Percentiles rank a stretch among this genome's conserved stretches.
Evolutionary conservation across 306 rosid species (phyloP).

Genomic region (Macrotyloma uniflorum): DNA sequence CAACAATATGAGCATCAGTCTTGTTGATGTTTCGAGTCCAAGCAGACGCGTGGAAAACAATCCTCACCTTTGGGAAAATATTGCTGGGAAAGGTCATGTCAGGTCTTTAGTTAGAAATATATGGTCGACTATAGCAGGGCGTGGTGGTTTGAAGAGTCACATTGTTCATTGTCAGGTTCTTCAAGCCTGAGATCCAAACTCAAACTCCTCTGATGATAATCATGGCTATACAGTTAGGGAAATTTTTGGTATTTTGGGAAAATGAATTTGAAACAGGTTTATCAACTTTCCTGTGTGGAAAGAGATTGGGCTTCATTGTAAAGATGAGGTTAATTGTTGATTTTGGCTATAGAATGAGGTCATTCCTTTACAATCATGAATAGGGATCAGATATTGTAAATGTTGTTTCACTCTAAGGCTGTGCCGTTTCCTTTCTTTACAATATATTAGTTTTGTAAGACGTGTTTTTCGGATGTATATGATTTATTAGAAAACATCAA

Average conservation of each 20-base stretch:
- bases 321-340: constrained; percentile 49
- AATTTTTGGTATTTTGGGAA: constrained; percentile 30
- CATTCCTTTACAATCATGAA: constrained; percentile 58
- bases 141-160: constrained; percentile 90
- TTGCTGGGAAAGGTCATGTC: constrained; percentile 86
- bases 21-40: constrained; percentile 79
- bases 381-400: constrained; percentile 72
- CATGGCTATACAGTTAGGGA: constrained; percentile 42
- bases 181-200: constrained; percentile 64
- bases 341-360: constrained; percentile 64
- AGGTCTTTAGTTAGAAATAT: constrained; percentile 79
- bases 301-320: constrained; percentile 40
- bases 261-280: constrained; percentile 30
- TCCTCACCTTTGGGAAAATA: constrained; percentile 95
- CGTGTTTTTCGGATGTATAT: constrained; percentile 67
- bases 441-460: constrained; percentile 52
- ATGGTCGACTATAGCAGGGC: constrained; percentile 91
- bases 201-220: constrained; percentile 15
- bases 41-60: constrained; percentile 76
- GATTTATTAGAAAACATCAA: constrained; percentile 43
- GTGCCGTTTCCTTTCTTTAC: constrained; percentile 44
- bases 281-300: constrained; percentile 37
- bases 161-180: constrained; percentile 98
- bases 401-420: constrained; percentile 55
- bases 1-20: constrained; percentile 96